Evolutionary conservation across 352 stramenopile genomes (phyloP).

Genomic region (Globisporangium acanthophoron): DNA sequence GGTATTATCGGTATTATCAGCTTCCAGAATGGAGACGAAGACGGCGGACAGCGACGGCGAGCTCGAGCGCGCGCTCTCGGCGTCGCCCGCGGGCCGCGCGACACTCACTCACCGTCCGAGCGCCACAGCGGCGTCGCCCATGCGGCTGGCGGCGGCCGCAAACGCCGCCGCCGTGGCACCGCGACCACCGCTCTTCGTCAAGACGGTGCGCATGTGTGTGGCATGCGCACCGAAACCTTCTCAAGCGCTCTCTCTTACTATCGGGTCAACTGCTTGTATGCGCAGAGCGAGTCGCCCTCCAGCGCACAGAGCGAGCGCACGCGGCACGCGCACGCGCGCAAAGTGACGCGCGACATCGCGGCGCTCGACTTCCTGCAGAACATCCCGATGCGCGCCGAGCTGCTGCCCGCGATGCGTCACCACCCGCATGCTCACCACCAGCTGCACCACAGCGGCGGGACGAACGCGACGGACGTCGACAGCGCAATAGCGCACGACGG

Average conservation of each 20-base stretch:
- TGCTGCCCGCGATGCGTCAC: background rate
- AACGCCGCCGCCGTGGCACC: background rate
- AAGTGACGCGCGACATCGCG: conserved; percentile 82
- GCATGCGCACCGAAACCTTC: too few species aligned
- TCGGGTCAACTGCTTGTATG: too few species aligned
- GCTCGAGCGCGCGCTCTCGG: background rate
- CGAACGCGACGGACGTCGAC: background rate
- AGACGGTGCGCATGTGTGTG: conserved; percentile 18
- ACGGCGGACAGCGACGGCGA: background rate
- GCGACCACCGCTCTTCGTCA: conserved; percentile 28
- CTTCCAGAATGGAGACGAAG: background rate
- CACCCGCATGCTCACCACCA: background rate
- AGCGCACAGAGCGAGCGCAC: conserved; percentile 49
- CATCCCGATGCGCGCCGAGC: conserved; percentile 80
- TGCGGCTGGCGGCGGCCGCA: conserved; percentile 5
- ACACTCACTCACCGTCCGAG: background rate
- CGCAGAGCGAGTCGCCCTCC: conserved; percentile 35
- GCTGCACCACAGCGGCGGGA: background rate
- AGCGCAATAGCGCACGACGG: background rate
- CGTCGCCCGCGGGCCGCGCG: background rate
- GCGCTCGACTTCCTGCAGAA: conserved; percentile 86
- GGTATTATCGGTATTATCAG: background rate
- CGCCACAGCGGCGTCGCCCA: conserved; percentile 3
- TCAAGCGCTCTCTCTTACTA: conserved; percentile 7
- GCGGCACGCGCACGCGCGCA: conserved; percentile 37